These are phyloP conservation scores for Kwoniella shivajii DNA, from an alignment of 1,284 basidiomycete genomes.

Conservation along the genomic window DNA sequence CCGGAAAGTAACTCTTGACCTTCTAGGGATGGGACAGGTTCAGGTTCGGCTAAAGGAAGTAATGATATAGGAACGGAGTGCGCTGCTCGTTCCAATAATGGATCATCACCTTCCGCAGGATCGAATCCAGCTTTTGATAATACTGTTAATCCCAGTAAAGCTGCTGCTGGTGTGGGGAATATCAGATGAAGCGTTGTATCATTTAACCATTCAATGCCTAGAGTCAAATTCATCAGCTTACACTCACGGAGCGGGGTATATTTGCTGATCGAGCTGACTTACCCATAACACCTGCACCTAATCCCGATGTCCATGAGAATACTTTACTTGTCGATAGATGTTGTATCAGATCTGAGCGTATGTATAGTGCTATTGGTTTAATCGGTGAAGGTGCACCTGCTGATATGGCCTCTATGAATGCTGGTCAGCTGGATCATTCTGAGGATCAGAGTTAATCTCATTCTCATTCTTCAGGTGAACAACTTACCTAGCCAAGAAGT, in stretches of 20 bases:
- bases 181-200: conserved; percentile 46
- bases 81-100: conserved; percentile 44
- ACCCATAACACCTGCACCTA: conserved; percentile 47
- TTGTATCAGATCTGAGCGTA: conserved; percentile 45
- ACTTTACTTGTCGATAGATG: conserved; percentile 49
- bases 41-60: conserved; percentile 32
- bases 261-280: no score
- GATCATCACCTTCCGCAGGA: conserved; percentile 49
- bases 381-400: conserved; percentile 30
- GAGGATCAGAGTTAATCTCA: not conserved
- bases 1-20: conserved; percentile 26
- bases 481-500: conserved; percentile 42
- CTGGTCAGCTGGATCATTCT: conserved; percentile 1
- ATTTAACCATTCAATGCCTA: conserved; percentile 53
- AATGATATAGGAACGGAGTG: conserved; percentile 41
- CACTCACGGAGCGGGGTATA: not conserved
- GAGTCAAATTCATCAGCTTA: not conserved
- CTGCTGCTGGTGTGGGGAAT: conserved; percentile 38
- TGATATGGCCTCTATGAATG: conserved; percentile 35
- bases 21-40: conserved; percentile 15
- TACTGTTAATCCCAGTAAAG: conserved; percentile 41
- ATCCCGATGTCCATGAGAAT: conserved; percentile 43
- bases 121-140: conserved; percentile 51
- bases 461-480: no score
- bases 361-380: conserved; percentile 37